phyloP scores from a whole-genome alignment of 805 yeast genomes.

The Wickerhamia fluorescens region DNA sequence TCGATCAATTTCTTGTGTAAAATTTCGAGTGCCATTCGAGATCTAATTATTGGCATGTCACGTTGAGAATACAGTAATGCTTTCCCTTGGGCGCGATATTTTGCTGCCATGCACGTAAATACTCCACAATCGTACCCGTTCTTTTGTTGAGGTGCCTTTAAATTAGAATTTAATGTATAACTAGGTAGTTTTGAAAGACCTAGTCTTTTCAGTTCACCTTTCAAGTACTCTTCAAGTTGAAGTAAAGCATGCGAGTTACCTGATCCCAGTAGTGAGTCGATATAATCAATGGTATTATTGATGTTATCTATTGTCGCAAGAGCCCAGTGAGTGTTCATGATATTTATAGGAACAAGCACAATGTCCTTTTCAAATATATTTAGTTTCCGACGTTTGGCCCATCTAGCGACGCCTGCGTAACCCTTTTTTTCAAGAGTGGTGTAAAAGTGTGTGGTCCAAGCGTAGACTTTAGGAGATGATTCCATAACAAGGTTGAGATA shows the following conservation, averaged over 20 bases:
- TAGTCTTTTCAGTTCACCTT: conserved; percentile 55
- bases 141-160: conserved; percentile 66
- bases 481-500: conserved; percentile 53
- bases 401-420: conserved; percentile 69
- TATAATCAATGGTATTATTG: conserved; percentile 53
- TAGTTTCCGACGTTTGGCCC: conserved; percentile 75
- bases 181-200: conserved; percentile 9
- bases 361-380: conserved; percentile 57
- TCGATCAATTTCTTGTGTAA: conserved; percentile 24
- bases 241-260: conserved; percentile 38
- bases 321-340: conserved; percentile 87
- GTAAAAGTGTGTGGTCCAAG: conserved; percentile 86
- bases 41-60: conserved; percentile 64
- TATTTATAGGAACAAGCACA: conserved; percentile 80
- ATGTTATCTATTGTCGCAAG: conserved; percentile 68
- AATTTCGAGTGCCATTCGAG: conserved; percentile 62
- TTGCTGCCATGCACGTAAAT: conserved; percentile 75
- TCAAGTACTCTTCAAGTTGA: conserved; percentile 53
- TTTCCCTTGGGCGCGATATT: conserved; percentile 46
- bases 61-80: conserved; percentile 51
- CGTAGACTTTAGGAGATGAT: conserved; percentile 40
- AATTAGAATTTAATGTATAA: conserved; percentile 19
- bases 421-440: conserved; percentile 67
- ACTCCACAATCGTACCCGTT: conserved; percentile 97
- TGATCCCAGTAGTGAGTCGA: conserved; percentile 60